Conservation (phyloP, 768 basidiomycete species). For the Boletus fagicola region DNA sequence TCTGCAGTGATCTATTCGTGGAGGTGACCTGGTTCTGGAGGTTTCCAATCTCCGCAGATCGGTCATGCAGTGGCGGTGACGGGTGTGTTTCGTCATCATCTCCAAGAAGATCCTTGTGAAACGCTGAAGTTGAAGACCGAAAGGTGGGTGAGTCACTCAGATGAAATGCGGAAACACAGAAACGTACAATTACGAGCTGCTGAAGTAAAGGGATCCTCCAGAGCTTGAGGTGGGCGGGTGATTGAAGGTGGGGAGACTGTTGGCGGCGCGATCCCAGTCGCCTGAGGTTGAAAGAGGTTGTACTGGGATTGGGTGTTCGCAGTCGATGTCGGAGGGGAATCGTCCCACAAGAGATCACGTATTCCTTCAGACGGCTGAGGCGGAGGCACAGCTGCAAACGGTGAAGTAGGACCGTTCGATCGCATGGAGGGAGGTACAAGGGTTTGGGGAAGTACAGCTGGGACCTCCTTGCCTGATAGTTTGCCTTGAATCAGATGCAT, state of each 20-base stretch:
- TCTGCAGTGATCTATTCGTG: constrained; percentile 69
- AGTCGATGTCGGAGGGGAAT: constrained; percentile 44
- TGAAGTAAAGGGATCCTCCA: constrained; percentile 53
- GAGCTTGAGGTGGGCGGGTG: constrained; percentile 18
- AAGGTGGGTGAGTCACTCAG: constrained; percentile 6
- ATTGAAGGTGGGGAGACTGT: constrained; percentile 30
- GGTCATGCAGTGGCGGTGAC: constrained; percentile 60
- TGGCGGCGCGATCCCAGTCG: constrained; percentile 34
- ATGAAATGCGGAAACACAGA: background rate
- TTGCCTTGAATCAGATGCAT: constrained; percentile 90
- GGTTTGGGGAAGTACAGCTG: constrained; percentile 62
- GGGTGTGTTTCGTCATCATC: constrained; percentile 58
- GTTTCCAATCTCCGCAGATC: constrained; percentile 86
- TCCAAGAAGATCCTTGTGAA: constrained; percentile 58
- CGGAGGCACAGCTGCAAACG: constrained; percentile 39
- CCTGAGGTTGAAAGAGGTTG: constrained; percentile 35
- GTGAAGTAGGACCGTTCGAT: constrained; percentile 29
- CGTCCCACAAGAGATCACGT: constrained; percentile 53
- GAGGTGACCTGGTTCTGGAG: constrained; percentile 80
- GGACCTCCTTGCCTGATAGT: constrained; percentile 75
- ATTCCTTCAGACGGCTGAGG: constrained; percentile 39
- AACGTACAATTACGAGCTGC: constrained; percentile 26
- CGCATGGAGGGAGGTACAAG: constrained; percentile 86
- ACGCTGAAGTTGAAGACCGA: constrained; percentile 11
- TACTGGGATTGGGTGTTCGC: constrained; percentile 35